Conservation (phyloP, 2,329 filamentous ascomycete genomes). For the Aschersonia sp. region DNA sequence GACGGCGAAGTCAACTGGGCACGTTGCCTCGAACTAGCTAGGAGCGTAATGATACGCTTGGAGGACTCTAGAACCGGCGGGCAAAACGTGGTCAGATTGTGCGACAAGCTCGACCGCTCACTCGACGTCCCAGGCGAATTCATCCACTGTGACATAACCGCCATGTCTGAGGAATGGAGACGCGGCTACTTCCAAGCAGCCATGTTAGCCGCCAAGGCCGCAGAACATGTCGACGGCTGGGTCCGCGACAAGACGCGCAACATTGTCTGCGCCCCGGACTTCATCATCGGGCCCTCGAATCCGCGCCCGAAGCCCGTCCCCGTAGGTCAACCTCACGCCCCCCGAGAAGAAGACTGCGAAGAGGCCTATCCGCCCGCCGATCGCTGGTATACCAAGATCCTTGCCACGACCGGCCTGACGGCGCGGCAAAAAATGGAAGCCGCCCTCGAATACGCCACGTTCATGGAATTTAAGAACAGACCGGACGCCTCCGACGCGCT, state of each 20-base stretch:
- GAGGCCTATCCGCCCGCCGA: slow-evolving; percentile 57
- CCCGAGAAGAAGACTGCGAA: slow-evolving; percentile 63
- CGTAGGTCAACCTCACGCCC: slow-evolving; percentile 44
- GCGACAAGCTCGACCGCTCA: slow-evolving; percentile 44
- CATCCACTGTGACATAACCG: slow-evolving; percentile 53
- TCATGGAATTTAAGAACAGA: slow-evolving; percentile 63
- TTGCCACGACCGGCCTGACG: slow-evolving; percentile 68
- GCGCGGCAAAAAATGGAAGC: slow-evolving; percentile 70
- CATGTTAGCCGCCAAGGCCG: slow-evolving; percentile 60
- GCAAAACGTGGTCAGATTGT: slow-evolving; percentile 41
- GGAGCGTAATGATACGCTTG: slow-evolving; percentile 46
- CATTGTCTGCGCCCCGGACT: slow-evolving; percentile 55
- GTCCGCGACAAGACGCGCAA: slow-evolving; percentile 53
- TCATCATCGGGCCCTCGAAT: slow-evolving; percentile 73
- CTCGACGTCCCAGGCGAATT: slow-evolving; percentile 55
- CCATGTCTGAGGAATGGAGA: slow-evolving; percentile 71
- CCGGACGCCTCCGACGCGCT: slow-evolving; percentile 53
- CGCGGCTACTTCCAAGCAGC: slow-evolving; percentile 74
- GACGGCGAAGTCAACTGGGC: slow-evolving; percentile 51
- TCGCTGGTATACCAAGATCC: slow-evolving; percentile 64
- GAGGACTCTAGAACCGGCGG: slow-evolving; percentile 60
- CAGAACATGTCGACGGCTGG: slow-evolving; percentile 73
- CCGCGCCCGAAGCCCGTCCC: slow-evolving; percentile 63
- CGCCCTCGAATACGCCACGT: slow-evolving; percentile 70
- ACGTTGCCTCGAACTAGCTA: slow-evolving; percentile 44